Conservation (phyloP, 306 rosid genomes). For the Abrus precatorius region DNA sequence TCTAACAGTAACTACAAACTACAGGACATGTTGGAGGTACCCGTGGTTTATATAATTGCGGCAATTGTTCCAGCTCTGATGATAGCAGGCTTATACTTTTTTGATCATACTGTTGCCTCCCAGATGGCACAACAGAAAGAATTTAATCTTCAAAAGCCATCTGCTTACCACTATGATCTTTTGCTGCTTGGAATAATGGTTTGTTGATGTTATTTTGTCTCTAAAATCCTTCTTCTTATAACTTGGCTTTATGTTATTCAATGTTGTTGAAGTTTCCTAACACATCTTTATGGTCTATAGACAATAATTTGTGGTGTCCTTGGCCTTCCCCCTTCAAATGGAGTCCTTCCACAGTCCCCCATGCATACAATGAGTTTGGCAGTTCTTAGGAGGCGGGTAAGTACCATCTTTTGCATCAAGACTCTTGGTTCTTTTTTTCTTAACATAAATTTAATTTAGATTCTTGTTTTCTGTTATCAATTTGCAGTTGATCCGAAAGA, state of each 20-base stretch:
- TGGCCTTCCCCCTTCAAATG: conserved; percentile 96
- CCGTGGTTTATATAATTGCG: conserved; percentile 64
- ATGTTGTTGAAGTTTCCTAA: neutral
- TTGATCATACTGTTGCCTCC: conserved; percentile 94
- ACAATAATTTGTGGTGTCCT: conserved; percentile 81
- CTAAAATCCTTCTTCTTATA: conserved; percentile 31
- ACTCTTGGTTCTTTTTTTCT: conserved; percentile 25
- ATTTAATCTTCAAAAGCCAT: conserved; percentile 91
- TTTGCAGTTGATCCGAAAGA: conserved; percentile 75
- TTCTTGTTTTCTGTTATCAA: conserved; percentile 29
- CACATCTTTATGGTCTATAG: conserved; percentile 53
- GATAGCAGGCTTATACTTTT: conserved; percentile 93
- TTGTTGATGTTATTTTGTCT: conserved; percentile 24
- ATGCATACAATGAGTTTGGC: conserved; percentile 98
- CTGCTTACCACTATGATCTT: conserved; percentile 88
- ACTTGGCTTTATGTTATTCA: conserved; percentile 24
- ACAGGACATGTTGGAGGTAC: conserved; percentile 88
- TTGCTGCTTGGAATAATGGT: conserved; percentile 82
- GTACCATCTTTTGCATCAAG: conserved; percentile 32
- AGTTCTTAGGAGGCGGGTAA: conserved; percentile 72
- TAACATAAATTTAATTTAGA: conserved; percentile 30
- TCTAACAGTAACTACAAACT: conserved; percentile 43
- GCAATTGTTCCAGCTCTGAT: conserved; percentile 87
- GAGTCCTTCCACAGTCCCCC: conserved; percentile 97
- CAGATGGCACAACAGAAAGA: conserved; percentile 92